Conservation (phyloP, 2,329 filamentous ascomycete species). For the Sordariomycetes sp. region DNA sequence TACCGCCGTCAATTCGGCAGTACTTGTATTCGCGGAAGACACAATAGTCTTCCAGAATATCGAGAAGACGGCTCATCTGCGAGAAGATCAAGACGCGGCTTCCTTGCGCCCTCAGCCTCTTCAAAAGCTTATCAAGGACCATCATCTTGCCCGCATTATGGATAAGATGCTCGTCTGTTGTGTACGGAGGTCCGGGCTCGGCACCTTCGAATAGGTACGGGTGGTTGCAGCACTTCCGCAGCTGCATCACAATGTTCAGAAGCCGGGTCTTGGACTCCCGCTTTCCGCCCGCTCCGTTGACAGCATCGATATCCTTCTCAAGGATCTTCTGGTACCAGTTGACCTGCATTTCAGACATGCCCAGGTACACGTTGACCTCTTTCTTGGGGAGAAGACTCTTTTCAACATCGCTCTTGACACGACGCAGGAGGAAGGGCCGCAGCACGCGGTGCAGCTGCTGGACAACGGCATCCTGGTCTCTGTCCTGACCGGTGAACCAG, state of each 20-base stretch:
- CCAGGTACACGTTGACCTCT: conserved; percentile 91
- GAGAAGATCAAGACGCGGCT: conserved; percentile 98
- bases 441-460: conserved; percentile 90
- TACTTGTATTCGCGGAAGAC: conserved; percentile 93
- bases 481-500: conserved; percentile 87
- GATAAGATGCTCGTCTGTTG: conserved; percentile 90
- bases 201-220: conserved; percentile 96
- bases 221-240: conserved; percentile 97
- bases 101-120: conserved; percentile 69
- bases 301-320: conserved; percentile 97
- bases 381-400: conserved; percentile 97
- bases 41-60: conserved; percentile 97
- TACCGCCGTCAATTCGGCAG: conserved; percentile 93
- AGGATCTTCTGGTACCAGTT: conserved; percentile 99
- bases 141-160: conserved; percentile 96
- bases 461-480: conserved; percentile 88
- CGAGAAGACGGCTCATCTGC: conserved; percentile 93
- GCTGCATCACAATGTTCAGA: conserved; percentile 98
- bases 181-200: conserved; percentile 93
- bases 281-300: conserved; percentile 92
- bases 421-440: conserved; percentile 83
- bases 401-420: conserved; percentile 95
- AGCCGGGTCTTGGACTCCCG: conserved; percentile 94
- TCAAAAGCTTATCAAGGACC: conserved; percentile 83
- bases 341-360: conserved; percentile 98